Conservation (phyloP, 208 protist genomes). For the Strigomonas culicis region DNA sequence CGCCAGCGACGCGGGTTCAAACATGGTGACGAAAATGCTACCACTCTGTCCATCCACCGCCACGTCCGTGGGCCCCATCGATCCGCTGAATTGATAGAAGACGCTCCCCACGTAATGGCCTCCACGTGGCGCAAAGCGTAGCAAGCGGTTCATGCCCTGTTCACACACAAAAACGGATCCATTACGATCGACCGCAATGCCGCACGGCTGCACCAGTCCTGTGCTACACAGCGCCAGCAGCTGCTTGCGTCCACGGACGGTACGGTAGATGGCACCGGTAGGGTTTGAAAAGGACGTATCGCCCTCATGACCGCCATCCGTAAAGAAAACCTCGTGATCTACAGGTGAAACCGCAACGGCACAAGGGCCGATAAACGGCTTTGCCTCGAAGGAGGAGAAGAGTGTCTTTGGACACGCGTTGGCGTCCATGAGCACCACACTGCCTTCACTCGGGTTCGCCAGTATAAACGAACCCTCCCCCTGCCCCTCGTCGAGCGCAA, state of each 20-base stretch:
- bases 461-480: conserved; percentile 24
- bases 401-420: neutral
- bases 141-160: conserved; percentile 50
- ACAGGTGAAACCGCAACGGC: conserved; percentile 31
- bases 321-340: conserved; percentile 63
- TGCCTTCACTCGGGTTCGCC: conserved; percentile 14
- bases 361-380: conserved; percentile 40
- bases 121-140: conserved; percentile 51
- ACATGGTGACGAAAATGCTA: conserved; percentile 60
- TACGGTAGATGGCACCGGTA: conserved; percentile 59
- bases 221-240: conserved; percentile 50
- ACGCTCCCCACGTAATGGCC: conserved; percentile 53
- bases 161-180: conserved; percentile 65
- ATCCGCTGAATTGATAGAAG: conserved; percentile 55
- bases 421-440: neutral
- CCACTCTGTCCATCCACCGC: conserved; percentile 36
- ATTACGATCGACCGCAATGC: conserved; percentile 39
- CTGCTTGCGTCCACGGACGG: conserved; percentile 35
- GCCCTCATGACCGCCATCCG: conserved; percentile 58
- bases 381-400: conserved; percentile 40
- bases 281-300: conserved; percentile 53
- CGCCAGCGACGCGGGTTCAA: conserved; percentile 26
- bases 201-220: conserved; percentile 45
- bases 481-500: conserved; percentile 23
- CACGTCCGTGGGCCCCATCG: conserved; percentile 57